Conservation (phyloP, 1,284 basidiomycete species). For the Rhodotorula sp. region DNA sequence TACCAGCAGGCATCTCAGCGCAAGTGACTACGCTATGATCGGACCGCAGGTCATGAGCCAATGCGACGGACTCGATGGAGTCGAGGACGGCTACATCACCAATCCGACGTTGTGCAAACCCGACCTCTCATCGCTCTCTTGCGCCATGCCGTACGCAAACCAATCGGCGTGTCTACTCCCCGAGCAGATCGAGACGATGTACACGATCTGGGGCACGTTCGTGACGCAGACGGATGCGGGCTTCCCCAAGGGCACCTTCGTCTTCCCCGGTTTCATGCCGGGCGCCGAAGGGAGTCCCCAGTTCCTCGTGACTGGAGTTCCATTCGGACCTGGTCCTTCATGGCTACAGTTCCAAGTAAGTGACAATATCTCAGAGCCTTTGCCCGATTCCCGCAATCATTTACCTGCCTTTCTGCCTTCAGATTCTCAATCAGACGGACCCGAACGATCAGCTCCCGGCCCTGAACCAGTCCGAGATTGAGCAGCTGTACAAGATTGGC, state of each 20-base stretch:
- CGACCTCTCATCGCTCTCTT: slow-evolving; percentile 27
- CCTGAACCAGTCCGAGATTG: slow-evolving; percentile 6
- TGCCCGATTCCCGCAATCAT: no score
- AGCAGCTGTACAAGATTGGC: slow-evolving; percentile 2
- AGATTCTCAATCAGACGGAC: slow-evolving; percentile 26
- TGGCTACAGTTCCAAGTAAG: slow-evolving; percentile 15
- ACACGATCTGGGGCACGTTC: slow-evolving; percentile 30
- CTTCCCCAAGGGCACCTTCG: slow-evolving; percentile 21
- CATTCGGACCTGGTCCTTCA: slow-evolving; percentile 15
- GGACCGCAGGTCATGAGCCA: slow-evolving; percentile 38
- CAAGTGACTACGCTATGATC: slow-evolving; percentile 35
- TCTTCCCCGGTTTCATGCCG: slow-evolving; percentile 36
- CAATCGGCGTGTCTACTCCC: slow-evolving; percentile 27
- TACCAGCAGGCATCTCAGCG: slow-evolving; percentile 24
- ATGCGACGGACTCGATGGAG: slow-evolving; percentile 46
- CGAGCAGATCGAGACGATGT: slow-evolving; percentile 36
- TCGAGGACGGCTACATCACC: slow-evolving; percentile 44
- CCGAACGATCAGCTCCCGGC: slow-evolving; percentile 6
- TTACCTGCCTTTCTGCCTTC: no score
- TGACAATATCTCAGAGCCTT: no score
- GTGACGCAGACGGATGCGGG: not conserved
- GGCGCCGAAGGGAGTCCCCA: slow-evolving; percentile 27
- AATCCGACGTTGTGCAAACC: slow-evolving; percentile 39
- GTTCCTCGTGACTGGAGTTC: slow-evolving; percentile 30
- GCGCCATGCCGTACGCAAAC: not conserved